A percentile compares a stretch with the other conserved stretches of the same genome.
phyloP scores from a whole-genome alignment of 2,329 filamentous ascomycete genomes.

The Ilyonectria robusta region DNA sequence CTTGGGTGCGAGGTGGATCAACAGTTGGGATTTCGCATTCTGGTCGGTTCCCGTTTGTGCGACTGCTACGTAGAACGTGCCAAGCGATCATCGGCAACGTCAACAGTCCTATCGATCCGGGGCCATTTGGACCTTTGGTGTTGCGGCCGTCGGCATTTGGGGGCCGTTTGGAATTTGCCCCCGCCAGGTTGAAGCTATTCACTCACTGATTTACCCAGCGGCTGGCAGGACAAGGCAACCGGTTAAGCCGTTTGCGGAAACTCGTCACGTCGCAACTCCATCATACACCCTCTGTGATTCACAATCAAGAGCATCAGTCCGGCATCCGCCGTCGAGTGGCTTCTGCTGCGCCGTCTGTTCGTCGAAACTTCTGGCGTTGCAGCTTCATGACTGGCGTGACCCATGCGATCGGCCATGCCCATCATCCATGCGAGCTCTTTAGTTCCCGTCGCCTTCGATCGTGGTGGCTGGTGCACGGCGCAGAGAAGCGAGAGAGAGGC shows the following conservation, averaged over 20 bases:
- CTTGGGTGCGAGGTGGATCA: slow-evolving; percentile 1
- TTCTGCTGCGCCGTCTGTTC: slow-evolving; percentile 11
- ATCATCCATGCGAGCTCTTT: slow-evolving; percentile 29
- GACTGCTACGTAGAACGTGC: background rate
- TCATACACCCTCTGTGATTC: background rate
- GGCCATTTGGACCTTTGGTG: slow-evolving; percentile 27
- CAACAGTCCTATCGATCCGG: slow-evolving; percentile 1
- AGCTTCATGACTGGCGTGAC: slow-evolving; percentile 22
- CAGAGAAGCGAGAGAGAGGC: slow-evolving; percentile 36
- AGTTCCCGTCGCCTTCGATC: slow-evolving; percentile 42
- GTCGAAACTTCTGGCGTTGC: slow-evolving; percentile 5
- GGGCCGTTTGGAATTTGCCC: slow-evolving; percentile 21
- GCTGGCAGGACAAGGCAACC: slow-evolving; percentile 1
- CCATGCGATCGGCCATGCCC: slow-evolving; percentile 9
- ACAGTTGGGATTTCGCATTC: slow-evolving; percentile 6
- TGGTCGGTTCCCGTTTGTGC: slow-evolving; percentile 10
- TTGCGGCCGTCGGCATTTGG: slow-evolving; percentile 16
- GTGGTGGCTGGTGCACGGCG: slow-evolving; percentile 30
- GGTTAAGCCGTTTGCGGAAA: slow-evolving; percentile 6
- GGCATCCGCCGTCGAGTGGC: background rate
- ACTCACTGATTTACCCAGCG: background rate
- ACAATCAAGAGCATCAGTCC: background rate
- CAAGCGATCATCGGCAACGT: slow-evolving; percentile 8
- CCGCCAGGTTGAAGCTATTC: slow-evolving; percentile 16
- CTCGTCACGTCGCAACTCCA: slow-evolving; percentile 5